These are phyloP conservation scores for Sporobolomyces pararoseus DNA, from an alignment of 768 basidiomycete genomes.

Conservation along the genomic window DNA sequence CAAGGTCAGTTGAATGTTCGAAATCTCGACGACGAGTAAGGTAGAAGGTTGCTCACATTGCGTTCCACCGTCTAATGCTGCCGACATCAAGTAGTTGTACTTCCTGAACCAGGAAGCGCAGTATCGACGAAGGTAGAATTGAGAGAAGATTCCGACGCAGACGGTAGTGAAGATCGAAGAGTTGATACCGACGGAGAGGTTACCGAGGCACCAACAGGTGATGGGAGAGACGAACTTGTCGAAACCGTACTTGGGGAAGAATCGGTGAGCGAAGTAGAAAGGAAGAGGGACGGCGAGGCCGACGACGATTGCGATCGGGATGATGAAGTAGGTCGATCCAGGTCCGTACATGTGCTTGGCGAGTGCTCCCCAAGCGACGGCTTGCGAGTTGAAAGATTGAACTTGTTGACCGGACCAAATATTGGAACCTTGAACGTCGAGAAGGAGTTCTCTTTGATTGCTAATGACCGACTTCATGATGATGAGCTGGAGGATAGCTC, in stretches of 20 bases:
- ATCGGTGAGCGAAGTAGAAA: conserved; percentile 56
- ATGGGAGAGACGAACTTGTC: conserved; percentile 51
- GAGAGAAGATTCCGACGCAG: conserved; percentile 59
- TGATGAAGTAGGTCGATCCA: conserved; percentile 56
- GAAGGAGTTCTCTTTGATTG: conserved; percentile 55
- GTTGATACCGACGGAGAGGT: conserved; percentile 60
- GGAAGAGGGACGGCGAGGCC: conserved; percentile 58
- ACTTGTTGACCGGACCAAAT: conserved; percentile 57
- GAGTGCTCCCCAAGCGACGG: conserved; percentile 59
- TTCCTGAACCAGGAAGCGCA: conserved; percentile 66
- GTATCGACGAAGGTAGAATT: conserved; percentile 56
- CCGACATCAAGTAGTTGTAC: conserved; percentile 54
- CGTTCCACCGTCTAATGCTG: conserved; percentile 64
- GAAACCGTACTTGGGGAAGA: conserved; percentile 54
- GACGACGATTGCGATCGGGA: conserved; percentile 55
- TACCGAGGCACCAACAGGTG: conserved; percentile 49
- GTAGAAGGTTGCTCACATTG: conserved; percentile 54
- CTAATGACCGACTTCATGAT: conserved; percentile 63
- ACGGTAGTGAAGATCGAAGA: conserved; percentile 56
- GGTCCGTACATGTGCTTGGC: conserved; percentile 55
- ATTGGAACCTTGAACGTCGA: conserved; percentile 62
- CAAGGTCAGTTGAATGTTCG: not conserved
- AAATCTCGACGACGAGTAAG: no score
- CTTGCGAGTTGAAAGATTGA: conserved; percentile 57
- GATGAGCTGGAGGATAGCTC: conserved; percentile 50